These are phyloP conservation scores for Elsinoe ampelina DNA, from an alignment of 2,329 filamentous ascomycete species.

Conservation along the genomic window DNA sequence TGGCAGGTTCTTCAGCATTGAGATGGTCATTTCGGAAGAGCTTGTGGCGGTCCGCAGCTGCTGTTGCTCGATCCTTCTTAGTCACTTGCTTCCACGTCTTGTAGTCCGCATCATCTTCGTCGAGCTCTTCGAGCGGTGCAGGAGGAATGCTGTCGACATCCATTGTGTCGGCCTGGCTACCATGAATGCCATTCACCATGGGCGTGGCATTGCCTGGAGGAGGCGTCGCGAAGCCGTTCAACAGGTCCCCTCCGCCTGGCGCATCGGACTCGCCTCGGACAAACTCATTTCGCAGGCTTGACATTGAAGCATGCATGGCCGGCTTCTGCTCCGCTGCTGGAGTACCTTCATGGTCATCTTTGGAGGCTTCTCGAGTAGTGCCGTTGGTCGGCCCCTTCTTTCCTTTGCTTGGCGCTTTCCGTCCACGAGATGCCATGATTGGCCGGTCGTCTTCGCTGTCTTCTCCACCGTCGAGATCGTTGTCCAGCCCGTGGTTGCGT, in stretches of 20 bases:
- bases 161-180: constrained; percentile 73
- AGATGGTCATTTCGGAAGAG: constrained; percentile 79
- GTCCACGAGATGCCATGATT: constrained; percentile 93
- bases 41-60: constrained; percentile 75
- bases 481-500: constrained; percentile 72
- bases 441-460: constrained; percentile 89
- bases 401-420: constrained; percentile 75
- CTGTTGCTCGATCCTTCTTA: constrained; percentile 82
- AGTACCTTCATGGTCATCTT: constrained; percentile 68
- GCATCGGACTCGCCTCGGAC: constrained; percentile 63
- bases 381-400: constrained; percentile 49
- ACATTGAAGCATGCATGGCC: constrained; percentile 39
- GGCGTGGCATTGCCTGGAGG: constrained; percentile 69
- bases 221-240: constrained; percentile 78
- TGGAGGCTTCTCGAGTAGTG: constrained; percentile 57
- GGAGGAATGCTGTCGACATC: constrained; percentile 72
- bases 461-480: constrained; percentile 71
- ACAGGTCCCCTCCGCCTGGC: constrained; percentile 57
- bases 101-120: constrained; percentile 82
- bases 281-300: constrained; percentile 44
- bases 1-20: constrained; percentile 77
- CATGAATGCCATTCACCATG: constrained; percentile 48
- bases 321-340: constrained; percentile 69
- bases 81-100: constrained; percentile 99
- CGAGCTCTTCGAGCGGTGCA: constrained; percentile 63